Conservation (phyloP, 179 eudicot genomes). For the Vitellaria paradoxa region DNA sequence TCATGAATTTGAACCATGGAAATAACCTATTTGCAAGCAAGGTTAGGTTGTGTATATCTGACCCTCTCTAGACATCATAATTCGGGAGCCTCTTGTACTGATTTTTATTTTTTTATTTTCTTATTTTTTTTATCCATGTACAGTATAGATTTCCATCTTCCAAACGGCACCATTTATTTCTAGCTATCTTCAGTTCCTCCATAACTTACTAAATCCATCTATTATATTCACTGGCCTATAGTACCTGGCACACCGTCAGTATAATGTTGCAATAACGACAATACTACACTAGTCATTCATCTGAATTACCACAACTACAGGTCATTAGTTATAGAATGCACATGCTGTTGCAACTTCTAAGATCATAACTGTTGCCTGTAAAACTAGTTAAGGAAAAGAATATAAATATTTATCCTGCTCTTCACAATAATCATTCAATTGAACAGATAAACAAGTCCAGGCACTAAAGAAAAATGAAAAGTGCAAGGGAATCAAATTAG, state of each 20-base stretch:
- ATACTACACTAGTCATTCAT: background rate
- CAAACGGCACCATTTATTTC: background rate
- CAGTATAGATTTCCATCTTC: background rate
- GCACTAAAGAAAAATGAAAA: background rate
- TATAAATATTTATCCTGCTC: too few relatives aligned
- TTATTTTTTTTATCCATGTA: background rate
- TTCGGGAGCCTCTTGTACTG: too few relatives aligned
- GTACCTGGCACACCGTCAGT: background rate
- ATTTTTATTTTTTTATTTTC: too few relatives aligned
- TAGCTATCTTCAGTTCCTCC: background rate
- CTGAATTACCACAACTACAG: background rate
- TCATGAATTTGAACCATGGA: too few relatives aligned
- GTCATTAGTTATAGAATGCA: background rate
- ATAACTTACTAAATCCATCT: background rate
- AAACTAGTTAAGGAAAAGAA: background rate
- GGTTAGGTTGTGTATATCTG: too few relatives aligned
- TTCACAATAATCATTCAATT: background rate
- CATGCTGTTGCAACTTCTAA: slow-evolving; percentile 1
- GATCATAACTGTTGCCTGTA: background rate
- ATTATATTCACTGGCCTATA: background rate
- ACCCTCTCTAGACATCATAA: too few relatives aligned
- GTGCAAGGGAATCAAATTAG: background rate
- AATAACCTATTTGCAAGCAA: too few relatives aligned
- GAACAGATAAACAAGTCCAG: background rate
- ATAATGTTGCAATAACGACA: background rate